Percentiles rank a stretch among this genome's conserved stretches.
Conservation (phyloP, 75 land plant genomes). For the Pinus taeda region DNA sequence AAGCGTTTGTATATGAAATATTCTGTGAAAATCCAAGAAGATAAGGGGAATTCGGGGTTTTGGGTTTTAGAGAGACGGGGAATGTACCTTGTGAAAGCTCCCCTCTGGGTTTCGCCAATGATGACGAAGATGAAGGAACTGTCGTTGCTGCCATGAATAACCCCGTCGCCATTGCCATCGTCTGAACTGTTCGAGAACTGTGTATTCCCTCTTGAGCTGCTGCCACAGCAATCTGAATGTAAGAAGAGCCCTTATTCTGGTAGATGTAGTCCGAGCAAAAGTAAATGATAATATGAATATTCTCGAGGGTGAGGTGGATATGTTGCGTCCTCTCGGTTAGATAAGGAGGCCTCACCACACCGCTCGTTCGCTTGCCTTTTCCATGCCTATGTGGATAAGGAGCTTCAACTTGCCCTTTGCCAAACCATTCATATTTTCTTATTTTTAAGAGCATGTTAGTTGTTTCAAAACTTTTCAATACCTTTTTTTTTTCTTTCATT, state of each 20-base stretch:
- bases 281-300: not conserved
- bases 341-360: not conserved
- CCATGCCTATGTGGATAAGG: not conserved
- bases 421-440: no score
- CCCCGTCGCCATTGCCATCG: not conserved
- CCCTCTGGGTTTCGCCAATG: not conserved
- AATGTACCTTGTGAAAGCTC: slow-evolving; percentile 1
- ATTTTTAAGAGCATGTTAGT: no score
- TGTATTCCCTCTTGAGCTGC: not conserved
- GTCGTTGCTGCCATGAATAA: not conserved
- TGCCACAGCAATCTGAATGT: not conserved
- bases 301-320: not conserved
- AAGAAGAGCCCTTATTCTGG: not conserved
- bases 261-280: not conserved
- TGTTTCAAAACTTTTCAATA: no score
- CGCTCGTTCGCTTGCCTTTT: not conserved
- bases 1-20: not conserved
- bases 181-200: not conserved
- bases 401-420: not conserved
- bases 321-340: not conserved
- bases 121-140: slow-evolving; percentile 2
- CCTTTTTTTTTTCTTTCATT: no score
- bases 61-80: slow-evolving; percentile 1
- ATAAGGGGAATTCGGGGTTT: slow-evolving; percentile 13
- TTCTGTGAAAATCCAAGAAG: slow-evolving; percentile 6